Evolutionary conservation across 2,329 filamentous ascomycete species (phyloP), one percentile per base, ranked within the genome.

Genomic region (Aureobasidium zeae): DNA sequence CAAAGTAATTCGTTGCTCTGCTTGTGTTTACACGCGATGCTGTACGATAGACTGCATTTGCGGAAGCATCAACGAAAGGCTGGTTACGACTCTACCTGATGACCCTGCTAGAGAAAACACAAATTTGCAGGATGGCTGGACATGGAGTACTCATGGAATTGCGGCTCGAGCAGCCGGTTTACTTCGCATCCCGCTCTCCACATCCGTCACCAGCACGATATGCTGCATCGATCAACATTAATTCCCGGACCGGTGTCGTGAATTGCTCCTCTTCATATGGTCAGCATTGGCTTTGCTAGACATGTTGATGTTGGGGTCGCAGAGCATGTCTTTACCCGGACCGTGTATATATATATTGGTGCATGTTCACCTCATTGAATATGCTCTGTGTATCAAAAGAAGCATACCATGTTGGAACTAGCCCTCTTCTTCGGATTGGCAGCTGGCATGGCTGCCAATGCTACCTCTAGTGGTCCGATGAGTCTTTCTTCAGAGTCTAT

Each of bases 361-460:
- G n/a, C n/a, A n/a, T n/a, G n/a, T n/a, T n/a, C n/a, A n/a, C n/a
- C 28, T 30, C 28, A 26, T 20, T 29, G 35, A 15, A 29, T 7
- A 15, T 11, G n/a, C 12, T 30, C 25, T 2, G 10, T 12, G 13
- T 5, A 21, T 19, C 35, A 21, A 38, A 10, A 21, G 16, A 22
- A 7, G 32, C 7, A 34, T 3, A 17, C 17, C 35, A 38, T 38
- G 35, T 15, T 38, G 25, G 25, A 38, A 38, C 11, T 38, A 21
- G 35, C 35, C n/a, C 35, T 38, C 17, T 24, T 38, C 17, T 12
- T 38, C 12, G 35, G 35, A 4, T 3, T 38, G 35, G 35, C 35
- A 38, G 35, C 35, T 21, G 35, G 17, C 35, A 7, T 20, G 35
- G 16, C 35, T 24, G 25, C 19, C 16, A 38, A 38, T 21, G 26